phyloP scores from a whole-genome alignment of 1,139 yeast genomes.

The Geotrichum aggregatum region DNA sequence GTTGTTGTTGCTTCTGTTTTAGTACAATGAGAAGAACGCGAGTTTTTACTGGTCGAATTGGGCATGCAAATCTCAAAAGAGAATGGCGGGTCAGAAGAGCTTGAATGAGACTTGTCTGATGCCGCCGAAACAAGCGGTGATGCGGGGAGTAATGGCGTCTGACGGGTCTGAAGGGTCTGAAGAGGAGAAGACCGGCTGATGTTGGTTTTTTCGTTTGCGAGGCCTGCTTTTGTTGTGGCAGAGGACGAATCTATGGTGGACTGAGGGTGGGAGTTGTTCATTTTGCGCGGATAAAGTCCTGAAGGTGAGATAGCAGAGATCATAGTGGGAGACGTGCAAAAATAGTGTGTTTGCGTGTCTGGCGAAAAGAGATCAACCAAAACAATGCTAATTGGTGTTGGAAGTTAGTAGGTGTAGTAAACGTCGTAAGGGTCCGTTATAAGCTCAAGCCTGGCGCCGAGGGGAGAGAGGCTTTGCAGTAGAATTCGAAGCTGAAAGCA shows the following conservation, averaged over 20 bases:
- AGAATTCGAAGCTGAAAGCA: too few relatives aligned
- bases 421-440: too few relatives aligned
- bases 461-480: too few relatives aligned
- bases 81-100: slow-evolving; percentile 4
- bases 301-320: slow-evolving; percentile 6
- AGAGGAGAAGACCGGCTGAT: neutral
- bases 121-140: neutral
- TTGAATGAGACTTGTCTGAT: neutral
- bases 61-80: slow-evolving; percentile 2
- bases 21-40: neutral
- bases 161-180: too few relatives aligned
- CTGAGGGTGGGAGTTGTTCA: neutral
- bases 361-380: too few relatives aligned
- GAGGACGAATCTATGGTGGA: neutral
- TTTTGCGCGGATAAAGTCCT: slow-evolving; percentile 5
- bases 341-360: neutral
- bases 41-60: slow-evolving; percentile 4
- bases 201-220: neutral
- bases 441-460: too few relatives aligned
- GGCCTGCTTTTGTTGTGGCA: neutral
- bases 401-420: too few relatives aligned
- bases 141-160: neutral
- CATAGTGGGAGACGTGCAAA: neutral
- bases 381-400: too few relatives aligned
- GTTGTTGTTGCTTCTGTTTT: slow-evolving; percentile 8